Evolutionary conservation across 73 alveolate genomes (phyloP).

Genomic region (Uronychia setigera): DNA sequence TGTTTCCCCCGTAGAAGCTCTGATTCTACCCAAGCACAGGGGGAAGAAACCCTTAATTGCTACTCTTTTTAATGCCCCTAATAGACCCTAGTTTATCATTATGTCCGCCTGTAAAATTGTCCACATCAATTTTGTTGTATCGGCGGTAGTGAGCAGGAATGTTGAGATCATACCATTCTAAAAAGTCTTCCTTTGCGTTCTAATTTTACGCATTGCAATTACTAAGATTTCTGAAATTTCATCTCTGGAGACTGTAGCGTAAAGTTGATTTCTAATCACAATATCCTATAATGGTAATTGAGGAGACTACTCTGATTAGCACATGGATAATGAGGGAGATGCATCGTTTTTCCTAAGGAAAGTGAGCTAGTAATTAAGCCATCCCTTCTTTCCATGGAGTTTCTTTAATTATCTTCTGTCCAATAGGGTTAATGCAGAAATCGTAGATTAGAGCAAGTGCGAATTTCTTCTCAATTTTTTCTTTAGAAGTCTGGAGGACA

Average conservation of each 20-base stretch:
- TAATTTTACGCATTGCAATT: background rate
- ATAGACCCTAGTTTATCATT: background rate
- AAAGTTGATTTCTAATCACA: conserved; percentile 51
- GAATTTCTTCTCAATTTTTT: conserved; percentile 50
- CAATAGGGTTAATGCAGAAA: conserved; percentile 35
- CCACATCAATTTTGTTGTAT: background rate
- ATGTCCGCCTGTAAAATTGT: background rate
- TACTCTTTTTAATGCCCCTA: conserved; percentile 8
- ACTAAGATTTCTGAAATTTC: conserved; percentile 31
- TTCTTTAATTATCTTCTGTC: conserved; percentile 47
- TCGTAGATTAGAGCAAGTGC: conserved; percentile 46
- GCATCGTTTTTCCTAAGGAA: conserved; percentile 40
- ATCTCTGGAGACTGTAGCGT: conserved; percentile 44
- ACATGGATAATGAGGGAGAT: conserved; percentile 23
- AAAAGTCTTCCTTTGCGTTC: conserved; percentile 24
- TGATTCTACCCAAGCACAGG: background rate
- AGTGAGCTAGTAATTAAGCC: conserved; percentile 29
- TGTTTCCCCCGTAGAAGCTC: background rate
- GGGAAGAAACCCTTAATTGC: conserved; percentile 24
- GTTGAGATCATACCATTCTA: conserved; percentile 38
- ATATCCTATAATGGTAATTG: too few species aligned
- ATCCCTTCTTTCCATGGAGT: conserved; percentile 58
- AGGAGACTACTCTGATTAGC: conserved; percentile 40
- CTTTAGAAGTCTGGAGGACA: conserved; percentile 16
- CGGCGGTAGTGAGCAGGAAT: conserved; percentile 51